Evolutionary conservation across 83 land plant species (phyloP).

Genomic region (Picea abies): DNA sequence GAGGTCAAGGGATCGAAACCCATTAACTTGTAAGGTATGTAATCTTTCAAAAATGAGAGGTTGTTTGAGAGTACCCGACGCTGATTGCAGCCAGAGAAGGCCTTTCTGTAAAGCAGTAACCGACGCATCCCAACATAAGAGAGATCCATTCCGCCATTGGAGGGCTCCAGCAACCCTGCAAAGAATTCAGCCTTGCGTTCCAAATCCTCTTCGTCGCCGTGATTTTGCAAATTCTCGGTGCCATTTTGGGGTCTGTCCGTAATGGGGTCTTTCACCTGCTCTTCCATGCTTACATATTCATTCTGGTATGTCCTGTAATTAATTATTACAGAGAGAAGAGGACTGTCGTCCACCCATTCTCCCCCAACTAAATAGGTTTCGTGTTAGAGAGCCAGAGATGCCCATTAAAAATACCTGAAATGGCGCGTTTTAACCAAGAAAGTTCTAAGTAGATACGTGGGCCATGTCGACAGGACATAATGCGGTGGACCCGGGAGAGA

Average conservation of each 20-base stretch:
- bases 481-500: too few relatives aligned
- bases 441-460: too few relatives aligned
- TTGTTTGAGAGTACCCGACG: constrained; percentile 37
- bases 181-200: constrained; percentile 9
- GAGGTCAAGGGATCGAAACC: too few relatives aligned
- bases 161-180: constrained; percentile 13
- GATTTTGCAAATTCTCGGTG: neutral
- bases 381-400: too few relatives aligned
- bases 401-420: too few relatives aligned
- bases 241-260: neutral
- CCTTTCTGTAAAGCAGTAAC: constrained; percentile 61
- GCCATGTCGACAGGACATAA: too few relatives aligned
- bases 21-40: too few relatives aligned
- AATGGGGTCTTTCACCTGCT: neutral
- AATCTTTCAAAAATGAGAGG: neutral
- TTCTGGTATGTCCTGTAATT: too few relatives aligned
- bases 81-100: constrained; percentile 26
- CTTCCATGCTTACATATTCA: neutral
- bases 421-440: too few relatives aligned
- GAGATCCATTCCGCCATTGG: constrained; percentile 35
- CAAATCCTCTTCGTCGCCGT: neutral
- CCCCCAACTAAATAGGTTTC: too few relatives aligned
- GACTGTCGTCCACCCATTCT: too few relatives aligned
- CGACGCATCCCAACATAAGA: constrained; percentile 61
- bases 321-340: too few relatives aligned